phyloP scores from a whole-genome alignment of 2,329 filamentous ascomycete species.

The Tolypocladium pustulatum region DNA sequence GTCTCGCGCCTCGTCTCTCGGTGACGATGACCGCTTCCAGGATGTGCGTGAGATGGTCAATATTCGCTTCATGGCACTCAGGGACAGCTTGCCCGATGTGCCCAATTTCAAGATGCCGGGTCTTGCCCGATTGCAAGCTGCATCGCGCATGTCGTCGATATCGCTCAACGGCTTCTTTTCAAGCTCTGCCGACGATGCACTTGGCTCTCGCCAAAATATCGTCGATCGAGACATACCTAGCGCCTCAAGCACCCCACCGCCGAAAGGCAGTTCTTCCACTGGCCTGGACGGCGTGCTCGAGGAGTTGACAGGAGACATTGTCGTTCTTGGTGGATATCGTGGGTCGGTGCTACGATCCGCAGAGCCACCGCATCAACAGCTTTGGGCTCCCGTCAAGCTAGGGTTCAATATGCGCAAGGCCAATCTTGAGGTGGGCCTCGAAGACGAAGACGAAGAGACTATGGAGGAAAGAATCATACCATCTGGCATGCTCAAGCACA shows the following conservation, averaged over 20 bases:
- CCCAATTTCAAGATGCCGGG: constrained; percentile 65
- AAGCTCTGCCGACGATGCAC: constrained; percentile 13
- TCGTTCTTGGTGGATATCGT: constrained; percentile 82
- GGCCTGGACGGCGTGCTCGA: constrained; percentile 48
- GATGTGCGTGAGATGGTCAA: constrained; percentile 80
- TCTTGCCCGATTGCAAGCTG: constrained; percentile 40
- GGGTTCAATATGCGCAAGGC: constrained; percentile 86
- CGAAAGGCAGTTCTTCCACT: constrained; percentile 9
- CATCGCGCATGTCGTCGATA: constrained; percentile 17
- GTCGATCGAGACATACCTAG: constrained; percentile 4
- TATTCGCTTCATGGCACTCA: constrained; percentile 79
- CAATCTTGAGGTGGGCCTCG: constrained; percentile 76
- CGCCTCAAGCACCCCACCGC: background rate
- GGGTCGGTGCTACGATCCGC: constrained; percentile 83
- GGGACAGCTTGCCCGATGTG: constrained; percentile 71
- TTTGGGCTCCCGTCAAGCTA: constrained; percentile 92
- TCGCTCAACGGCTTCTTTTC: constrained; percentile 20
- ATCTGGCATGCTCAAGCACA: constrained; percentile 81
- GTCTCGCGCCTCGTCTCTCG: constrained; percentile 71
- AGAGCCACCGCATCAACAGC: constrained; percentile 69
- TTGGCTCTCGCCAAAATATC: constrained; percentile 14
- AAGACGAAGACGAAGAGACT: constrained; percentile 69
- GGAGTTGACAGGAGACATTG: constrained; percentile 69
- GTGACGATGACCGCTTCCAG: constrained; percentile 72
- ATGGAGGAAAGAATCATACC: constrained; percentile 79